A percentile compares a stretch with the other conserved stretches of the same genome.
Evolutionary conservation across 2,329 filamentous ascomycete genomes (phyloP).

Genomic region (Byssothecium circinans): DNA sequence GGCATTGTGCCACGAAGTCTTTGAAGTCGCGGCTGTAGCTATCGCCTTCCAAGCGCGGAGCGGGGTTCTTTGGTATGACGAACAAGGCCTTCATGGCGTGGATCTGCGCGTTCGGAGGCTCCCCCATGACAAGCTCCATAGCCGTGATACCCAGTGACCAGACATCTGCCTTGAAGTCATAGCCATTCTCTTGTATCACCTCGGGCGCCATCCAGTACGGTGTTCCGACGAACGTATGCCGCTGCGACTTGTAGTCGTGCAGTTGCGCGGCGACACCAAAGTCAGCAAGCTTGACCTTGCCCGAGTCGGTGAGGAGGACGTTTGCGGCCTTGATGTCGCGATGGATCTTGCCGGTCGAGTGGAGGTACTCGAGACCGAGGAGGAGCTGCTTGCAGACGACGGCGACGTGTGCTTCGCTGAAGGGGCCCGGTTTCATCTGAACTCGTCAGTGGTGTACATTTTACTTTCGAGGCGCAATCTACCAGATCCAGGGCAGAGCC

Average conservation of each 20-base stretch:
- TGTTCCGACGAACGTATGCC: constrained; percentile 96
- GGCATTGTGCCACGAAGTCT: constrained; percentile 86
- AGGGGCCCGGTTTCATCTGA: constrained; percentile 85
- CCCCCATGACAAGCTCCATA: constrained; percentile 85
- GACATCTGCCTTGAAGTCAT: constrained; percentile 96
- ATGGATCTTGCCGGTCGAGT: constrained; percentile 93
- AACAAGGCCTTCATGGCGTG: constrained; percentile 99
- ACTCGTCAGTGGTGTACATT: constrained; percentile 19
- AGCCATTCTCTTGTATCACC: constrained; percentile 96
- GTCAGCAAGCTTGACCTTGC: constrained; percentile 93
- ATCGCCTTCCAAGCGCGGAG: constrained; percentile 78
- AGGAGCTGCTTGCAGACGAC: constrained; percentile 93
- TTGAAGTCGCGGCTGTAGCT: constrained; percentile 87
- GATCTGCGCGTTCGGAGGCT: constrained; percentile 91
- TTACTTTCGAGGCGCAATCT: constrained; percentile 35
- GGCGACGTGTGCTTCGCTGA: constrained; percentile 87
- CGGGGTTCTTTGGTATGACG: constrained; percentile 86
- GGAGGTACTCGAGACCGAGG: constrained; percentile 87
- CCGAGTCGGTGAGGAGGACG: constrained; percentile 83
- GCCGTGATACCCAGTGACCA: constrained; percentile 97
- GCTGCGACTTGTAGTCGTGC: constrained; percentile 95
- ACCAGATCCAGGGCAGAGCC: constrained; percentile 94
- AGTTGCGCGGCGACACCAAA: constrained; percentile 97
- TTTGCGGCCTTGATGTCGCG: constrained; percentile 97
- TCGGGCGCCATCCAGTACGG: constrained; percentile 99